Base-by-base conservation (phyloP, 129 eudicot genomes). In the Heracleum sosnowskyi region DNA sequence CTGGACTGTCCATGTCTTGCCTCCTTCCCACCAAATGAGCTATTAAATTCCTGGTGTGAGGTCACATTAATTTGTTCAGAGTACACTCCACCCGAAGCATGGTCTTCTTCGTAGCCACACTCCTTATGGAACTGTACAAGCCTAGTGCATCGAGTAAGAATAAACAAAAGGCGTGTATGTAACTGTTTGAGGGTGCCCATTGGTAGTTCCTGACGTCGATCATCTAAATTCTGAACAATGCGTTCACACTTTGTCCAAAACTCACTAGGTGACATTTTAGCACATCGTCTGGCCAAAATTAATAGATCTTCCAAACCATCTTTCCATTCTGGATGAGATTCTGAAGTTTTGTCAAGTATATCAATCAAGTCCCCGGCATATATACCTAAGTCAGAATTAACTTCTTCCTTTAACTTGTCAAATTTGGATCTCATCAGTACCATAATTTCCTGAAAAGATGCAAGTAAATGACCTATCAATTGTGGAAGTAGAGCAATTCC, bases 81-180 rank as follows among this genome's bases (percentile, higher is more conserved):
- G 80, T 96, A 92, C 41, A 86, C 87, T 76, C 97, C 91, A 63
- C 90, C 87, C 73, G 90, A 78, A 76, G 85, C 79, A 69, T 87
- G 91, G 75, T 85, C 89, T 75, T 90, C 97, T 76, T 92, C 99
- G 69, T 88, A 87, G 62, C 97, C 95, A 79, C 93, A 89, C 81
- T 96, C 99, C 81, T 96, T 90, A 60, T 92, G 97, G 78, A 92
- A 89, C 83, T 91, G 97, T 75, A 96, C 99, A 77, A 96, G 92
- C 74, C 99, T 86, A 79, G 97, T 90, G 88, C 99, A 96, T 24
- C 99, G 88, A 66, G 96, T 90, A 77, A 96, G 96, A 71, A 96
- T 96, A 84, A 96, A 96, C 62, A 96, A 79, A 76, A 96, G 91
- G 83, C 97, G 99, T 73, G 97, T 92, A 75, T 92, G 91, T 44